phyloP scores from a whole-genome alignment of 192 early-diverging fungal genomes.

The Diversispora epigaea region DNA sequence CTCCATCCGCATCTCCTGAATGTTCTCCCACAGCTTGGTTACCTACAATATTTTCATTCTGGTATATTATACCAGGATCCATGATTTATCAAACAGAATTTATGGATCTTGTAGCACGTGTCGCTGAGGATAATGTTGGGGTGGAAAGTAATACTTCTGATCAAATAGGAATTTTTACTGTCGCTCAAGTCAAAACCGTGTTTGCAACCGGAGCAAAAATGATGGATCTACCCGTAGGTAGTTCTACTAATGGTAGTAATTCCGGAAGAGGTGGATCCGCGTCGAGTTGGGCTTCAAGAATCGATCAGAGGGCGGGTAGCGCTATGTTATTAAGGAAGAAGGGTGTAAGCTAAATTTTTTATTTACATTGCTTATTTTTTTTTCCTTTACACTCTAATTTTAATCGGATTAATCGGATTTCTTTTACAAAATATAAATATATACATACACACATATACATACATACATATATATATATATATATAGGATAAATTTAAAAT shows the following conservation, averaged over 20 bases:
- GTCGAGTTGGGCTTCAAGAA: slow-evolving; percentile 42
- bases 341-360: slow-evolving; percentile 24
- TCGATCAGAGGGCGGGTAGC: slow-evolving; percentile 40
- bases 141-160: slow-evolving; percentile 33
- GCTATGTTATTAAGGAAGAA: slow-evolving; percentile 41
- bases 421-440: too few relatives aligned
- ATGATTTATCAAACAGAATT: slow-evolving; percentile 67
- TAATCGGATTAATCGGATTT: not conserved
- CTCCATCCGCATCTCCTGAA: slow-evolving; percentile 60
- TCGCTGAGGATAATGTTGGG: slow-evolving; percentile 57
- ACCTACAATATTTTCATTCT: slow-evolving; percentile 80
- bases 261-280: slow-evolving; percentile 48
- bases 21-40: slow-evolving; percentile 63
- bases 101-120: slow-evolving; percentile 65
- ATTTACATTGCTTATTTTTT: not conserved
- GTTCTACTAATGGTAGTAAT: slow-evolving; percentile 47
- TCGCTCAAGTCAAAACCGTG: slow-evolving; percentile 57
- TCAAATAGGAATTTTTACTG: slow-evolving; percentile 56
- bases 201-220: slow-evolving; percentile 53
- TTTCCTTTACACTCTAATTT: not conserved
- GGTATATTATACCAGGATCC: slow-evolving; percentile 68
- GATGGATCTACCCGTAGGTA: slow-evolving; percentile 59
- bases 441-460: too few relatives aligned
- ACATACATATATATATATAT: not conserved
- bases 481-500: slow-evolving; percentile 51